These are phyloP conservation scores for Fusarium torulosum DNA, from an alignment of 2,329 filamentous ascomycete species.

Conservation along the genomic window DNA sequence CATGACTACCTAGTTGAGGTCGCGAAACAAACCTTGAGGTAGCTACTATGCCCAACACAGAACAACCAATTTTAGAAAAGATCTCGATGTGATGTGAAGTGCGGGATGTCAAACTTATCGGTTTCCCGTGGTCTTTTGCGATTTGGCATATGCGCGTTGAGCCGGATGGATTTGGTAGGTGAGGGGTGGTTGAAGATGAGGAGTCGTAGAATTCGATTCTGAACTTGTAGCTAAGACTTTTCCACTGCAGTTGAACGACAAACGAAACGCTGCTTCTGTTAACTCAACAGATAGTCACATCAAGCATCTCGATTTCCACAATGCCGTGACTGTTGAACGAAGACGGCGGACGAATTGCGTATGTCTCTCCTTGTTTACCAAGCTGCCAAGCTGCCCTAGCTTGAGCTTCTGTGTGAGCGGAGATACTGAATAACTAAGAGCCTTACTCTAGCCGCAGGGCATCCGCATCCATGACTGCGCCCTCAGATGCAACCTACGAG, in stretches of 20 bases:
- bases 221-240: slow-evolving; percentile 2
- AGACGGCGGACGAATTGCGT: slow-evolving; percentile 6
- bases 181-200: background rate
- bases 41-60: slow-evolving; percentile 8
- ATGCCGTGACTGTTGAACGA: slow-evolving; percentile 17
- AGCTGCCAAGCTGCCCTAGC: slow-evolving; percentile 15
- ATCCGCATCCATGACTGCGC: slow-evolving; percentile 9
- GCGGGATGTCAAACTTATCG: background rate
- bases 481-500: slow-evolving; percentile 24
- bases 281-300: slow-evolving; percentile 2
- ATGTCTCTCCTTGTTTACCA: slow-evolving; percentile 1
- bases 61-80: slow-evolving; percentile 5
- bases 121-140: background rate
- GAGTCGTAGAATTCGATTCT: slow-evolving; percentile 1
- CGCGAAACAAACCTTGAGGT: background rate
- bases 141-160: background rate
- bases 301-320: slow-evolving; percentile 15
- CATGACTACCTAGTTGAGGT: slow-evolving; percentile 15
- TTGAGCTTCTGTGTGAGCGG: slow-evolving; percentile 11
- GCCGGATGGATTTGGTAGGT: background rate
- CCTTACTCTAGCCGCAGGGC: slow-evolving; percentile 29
- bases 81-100: background rate
- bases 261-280: slow-evolving; percentile 6
- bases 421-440: slow-evolving; percentile 7
- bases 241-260: background rate